Evolutionary conservation across 1,139 yeast genomes (phyloP).

Genomic region (Saccharomycopsis hybrid): DNA sequence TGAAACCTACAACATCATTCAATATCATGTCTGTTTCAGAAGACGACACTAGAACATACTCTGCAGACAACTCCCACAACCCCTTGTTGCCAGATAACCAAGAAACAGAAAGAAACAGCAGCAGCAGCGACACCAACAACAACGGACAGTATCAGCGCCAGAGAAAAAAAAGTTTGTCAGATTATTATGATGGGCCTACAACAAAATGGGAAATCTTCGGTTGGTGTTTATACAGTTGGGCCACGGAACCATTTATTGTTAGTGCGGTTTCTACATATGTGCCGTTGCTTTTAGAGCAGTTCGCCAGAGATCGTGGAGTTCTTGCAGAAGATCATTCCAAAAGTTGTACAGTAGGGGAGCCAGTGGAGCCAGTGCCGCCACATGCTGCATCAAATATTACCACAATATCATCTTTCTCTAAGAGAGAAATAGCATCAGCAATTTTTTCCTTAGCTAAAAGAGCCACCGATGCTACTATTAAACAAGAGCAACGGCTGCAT

Average conservation of each 20-base stretch:
- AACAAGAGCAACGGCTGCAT: background rate
- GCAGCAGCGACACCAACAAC: conserved; percentile 1
- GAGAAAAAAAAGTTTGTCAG: background rate
- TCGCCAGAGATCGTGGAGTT: conserved; percentile 63
- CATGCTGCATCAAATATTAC: conserved; percentile 16
- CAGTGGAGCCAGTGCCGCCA: conserved; percentile 26
- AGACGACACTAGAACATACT: too few relatives aligned
- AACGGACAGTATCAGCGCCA: background rate
- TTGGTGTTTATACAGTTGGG: conserved; percentile 57
- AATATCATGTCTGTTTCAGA: too few relatives aligned
- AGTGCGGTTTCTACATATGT: conserved; percentile 68
- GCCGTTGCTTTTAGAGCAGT: conserved; percentile 56
- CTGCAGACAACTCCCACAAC: background rate
- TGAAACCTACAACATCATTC: too few relatives aligned
- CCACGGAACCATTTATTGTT: conserved; percentile 69
- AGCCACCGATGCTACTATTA: background rate
- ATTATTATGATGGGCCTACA: conserved; percentile 23
- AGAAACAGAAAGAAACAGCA: too few relatives aligned
- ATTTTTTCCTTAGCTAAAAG: background rate
- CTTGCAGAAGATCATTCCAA: conserved; percentile 41
- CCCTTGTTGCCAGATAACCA: background rate
- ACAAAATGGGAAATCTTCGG: conserved; percentile 37
- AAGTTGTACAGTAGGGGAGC: conserved; percentile 35
- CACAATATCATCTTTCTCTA: background rate
- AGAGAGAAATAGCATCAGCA: background rate